Evolutionary conservation across 345 rosid genomes (phyloP), one percentile per base, ranked within the genome.

Genomic region (Cochlearia excelsa): DNA sequence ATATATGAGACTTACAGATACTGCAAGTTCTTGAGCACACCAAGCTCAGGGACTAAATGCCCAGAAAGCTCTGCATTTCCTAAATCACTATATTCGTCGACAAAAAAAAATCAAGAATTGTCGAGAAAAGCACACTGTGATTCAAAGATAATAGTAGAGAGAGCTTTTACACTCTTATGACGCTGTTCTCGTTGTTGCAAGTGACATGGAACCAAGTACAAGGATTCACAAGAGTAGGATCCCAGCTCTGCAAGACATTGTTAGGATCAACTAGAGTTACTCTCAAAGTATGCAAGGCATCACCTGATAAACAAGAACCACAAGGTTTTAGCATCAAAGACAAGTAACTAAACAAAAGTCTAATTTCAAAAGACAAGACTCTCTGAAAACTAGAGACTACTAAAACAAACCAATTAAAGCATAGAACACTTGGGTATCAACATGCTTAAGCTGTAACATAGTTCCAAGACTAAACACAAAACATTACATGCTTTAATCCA

Each of bases 161-260:
- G 52, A 42, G 64, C 40, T 72, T 38, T 73, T 81, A 92, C 98
- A 92, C 96, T 79, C 98, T 76, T 50, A 86, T 86, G 42, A 92
- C 96, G 71, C 98, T 92, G 64, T 88, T 86, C 57, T 92, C 98
- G 65, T 84, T 86, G 82, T 92, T 84, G 65, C 98, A 92, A 9
- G 96, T 88, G 50, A 92, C 93, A 51, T 92, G 98, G 71, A 88
- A 88, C 98, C 98, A 92, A 7, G 98, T 88, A 73, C 98, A 88
- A 46, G 97, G 97, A 63, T 88, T 86, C 67, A 88, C 98, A 63
- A 92, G 98, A 26, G 95, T 88, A 50, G 95, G 90, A 74, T 92
- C 98, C 98, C 98, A 92, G 74, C 98, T 92, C 73, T 88, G 96
- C 62, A 92, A 81, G 54, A 92, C 93, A 78, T 83, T 88, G 77